These are phyloP conservation scores for Tylopilus cervinicoccineus DNA, from an alignment of 768 basidiomycete species.

Conservation along the genomic window DNA sequence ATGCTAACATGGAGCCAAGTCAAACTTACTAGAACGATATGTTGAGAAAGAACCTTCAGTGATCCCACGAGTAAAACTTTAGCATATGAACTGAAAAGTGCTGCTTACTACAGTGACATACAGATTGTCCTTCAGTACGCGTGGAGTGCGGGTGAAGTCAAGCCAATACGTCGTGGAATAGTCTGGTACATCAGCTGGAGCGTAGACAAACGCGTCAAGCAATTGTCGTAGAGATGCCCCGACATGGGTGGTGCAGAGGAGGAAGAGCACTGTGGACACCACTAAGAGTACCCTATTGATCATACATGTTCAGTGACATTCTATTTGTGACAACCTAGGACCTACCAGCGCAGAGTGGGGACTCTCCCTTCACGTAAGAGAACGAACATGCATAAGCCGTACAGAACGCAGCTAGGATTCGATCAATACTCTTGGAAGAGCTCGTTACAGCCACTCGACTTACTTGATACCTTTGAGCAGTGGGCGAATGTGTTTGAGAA, in stretches of 20 bases:
- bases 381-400: background rate
- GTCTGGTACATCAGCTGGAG: background rate
- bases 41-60: background rate
- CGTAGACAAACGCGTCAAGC: constrained; percentile 6
- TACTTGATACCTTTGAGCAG: background rate
- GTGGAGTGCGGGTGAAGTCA: background rate
- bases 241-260: background rate
- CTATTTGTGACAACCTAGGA: background rate
- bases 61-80: background rate
- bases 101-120: background rate
- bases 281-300: background rate
- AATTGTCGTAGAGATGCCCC: background rate
- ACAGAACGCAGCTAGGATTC: background rate
- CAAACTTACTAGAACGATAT: background rate
- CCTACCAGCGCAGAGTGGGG: background rate
- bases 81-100: too few species aligned
- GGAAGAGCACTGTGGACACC: background rate
- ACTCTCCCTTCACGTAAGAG: background rate
- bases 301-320: background rate
- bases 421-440: background rate
- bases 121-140: background rate
- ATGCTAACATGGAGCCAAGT: background rate
- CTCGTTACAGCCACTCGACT: background rate
- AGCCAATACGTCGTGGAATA: constrained; percentile 4
- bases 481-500: too few species aligned